Evolutionary conservation across 129 eudicot genomes (phyloP).

Genomic region (Arctium lappa): DNA sequence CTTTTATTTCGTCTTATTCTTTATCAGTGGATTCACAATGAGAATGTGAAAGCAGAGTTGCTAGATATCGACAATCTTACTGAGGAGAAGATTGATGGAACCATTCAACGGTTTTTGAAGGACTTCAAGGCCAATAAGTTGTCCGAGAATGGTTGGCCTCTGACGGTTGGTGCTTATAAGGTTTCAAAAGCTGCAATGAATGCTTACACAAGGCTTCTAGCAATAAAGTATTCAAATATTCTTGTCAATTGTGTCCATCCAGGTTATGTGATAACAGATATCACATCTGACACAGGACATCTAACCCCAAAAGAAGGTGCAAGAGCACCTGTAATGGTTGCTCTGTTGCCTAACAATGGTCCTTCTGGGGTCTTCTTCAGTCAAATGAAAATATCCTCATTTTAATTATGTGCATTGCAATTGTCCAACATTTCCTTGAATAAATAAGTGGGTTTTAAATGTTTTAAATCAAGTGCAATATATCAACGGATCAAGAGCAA

Average conservation of each 20-base stretch:
- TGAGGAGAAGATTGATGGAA: conserved; percentile 25
- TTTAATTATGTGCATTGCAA: not conserved
- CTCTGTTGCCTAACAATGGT: conserved; percentile 23
- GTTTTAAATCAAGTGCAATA: not conserved
- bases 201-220: conserved; percentile 38
- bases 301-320: conserved; percentile 45
- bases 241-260: conserved; percentile 32
- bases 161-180: conserved; percentile 24
- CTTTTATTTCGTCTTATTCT: not conserved
- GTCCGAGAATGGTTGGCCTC: conserved; percentile 38
- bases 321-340: conserved; percentile 21
- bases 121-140: conserved; percentile 30
- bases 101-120: conserved; percentile 19
- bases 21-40: conserved; percentile 28
- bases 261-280: conserved; percentile 50
- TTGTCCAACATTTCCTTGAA: not conserved
- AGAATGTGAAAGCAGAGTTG: conserved; percentile 26
- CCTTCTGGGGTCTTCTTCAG: conserved; percentile 33
- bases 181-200: conserved; percentile 32
- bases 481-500: too few species aligned
- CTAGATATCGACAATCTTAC: conserved; percentile 25
- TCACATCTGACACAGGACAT: conserved; percentile 23
- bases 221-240: conserved; percentile 11
- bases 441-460: not conserved
- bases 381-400: conserved; percentile 7